Evolutionary conservation across 2,329 filamentous ascomycete species (phyloP), one percentile per base, ranked within the genome.

Genomic region (Chaetomiaceae sp.): DNA sequence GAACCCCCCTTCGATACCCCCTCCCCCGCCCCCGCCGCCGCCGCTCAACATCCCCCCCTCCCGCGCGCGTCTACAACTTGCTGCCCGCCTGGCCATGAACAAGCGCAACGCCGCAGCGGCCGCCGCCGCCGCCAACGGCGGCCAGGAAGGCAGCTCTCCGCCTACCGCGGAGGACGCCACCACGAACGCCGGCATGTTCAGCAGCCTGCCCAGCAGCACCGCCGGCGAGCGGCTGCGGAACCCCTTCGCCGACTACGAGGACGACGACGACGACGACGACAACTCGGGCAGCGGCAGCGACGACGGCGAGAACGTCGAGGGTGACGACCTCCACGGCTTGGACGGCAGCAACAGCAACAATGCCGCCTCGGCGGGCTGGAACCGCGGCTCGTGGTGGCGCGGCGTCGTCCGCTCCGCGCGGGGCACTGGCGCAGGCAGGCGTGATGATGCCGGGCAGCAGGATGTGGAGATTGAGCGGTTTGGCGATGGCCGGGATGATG

Each of bases 41-140:
- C 88, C 89, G 11, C 73, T 95, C 59, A 93, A 91, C 63, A 82
- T 91, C 29, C 83, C 86, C 1, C 90, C 91, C 2, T 94, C 88
- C 7, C 81, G 91, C 42, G 91, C 91, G 7, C 81, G 91, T 41
- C 76, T 88, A 45, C 88, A 95, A 65, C 78, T 97, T n/a, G 90
- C 89, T n/a, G 86, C 87, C 11, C 81, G 90, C 11, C 75, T 97
- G 59, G 79, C 87, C 2, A 79, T 85, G 66, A 85, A 88, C 55
- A 84, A 87, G 64, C 79, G 80, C 54, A 72, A 67, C 37, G 68
- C 70, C 18, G 67, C 73, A 6, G 66, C 71, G 19, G 68, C 67
- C 2, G 41, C 45, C 1, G 58, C 72, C 2, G 66, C 66, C 1
- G 55, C 67, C 19, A 57, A 68, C 49, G 63, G 64, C 11, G 63